phyloP scores from a whole-genome alignment of 495 filamentous ascomycete genomes.

The Aspergillus biplanus region DNA sequence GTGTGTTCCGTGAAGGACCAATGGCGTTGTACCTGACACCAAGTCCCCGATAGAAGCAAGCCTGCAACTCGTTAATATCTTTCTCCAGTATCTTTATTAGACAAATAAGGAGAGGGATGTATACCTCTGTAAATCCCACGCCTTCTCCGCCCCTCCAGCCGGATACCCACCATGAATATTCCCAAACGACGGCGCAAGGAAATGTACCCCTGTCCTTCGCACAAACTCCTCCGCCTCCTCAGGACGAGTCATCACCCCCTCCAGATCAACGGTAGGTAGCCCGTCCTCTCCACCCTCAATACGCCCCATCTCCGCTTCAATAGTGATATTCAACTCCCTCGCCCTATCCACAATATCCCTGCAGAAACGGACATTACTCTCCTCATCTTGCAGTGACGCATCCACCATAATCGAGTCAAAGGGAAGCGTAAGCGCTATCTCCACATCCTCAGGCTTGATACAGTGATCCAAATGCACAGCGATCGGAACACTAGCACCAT shows the following conservation, averaged over 20 bases:
- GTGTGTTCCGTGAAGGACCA: constrained; percentile 75
- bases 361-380: constrained; percentile 68
- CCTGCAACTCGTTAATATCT: constrained; percentile 1
- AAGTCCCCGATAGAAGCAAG: constrained; percentile 18
- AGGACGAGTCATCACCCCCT: constrained; percentile 66
- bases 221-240: constrained; percentile 69
- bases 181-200: constrained; percentile 73
- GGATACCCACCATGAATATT: constrained; percentile 74
- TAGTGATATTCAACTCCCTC: constrained; percentile 64
- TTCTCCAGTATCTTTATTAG: background rate
- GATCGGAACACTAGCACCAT: constrained; percentile 62
- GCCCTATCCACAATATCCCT: constrained; percentile 63
- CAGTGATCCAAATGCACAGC: constrained; percentile 69
- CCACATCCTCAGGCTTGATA: constrained; percentile 60
- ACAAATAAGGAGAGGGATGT: background rate
- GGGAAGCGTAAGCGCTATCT: constrained; percentile 55
- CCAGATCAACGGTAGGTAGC: constrained; percentile 65
- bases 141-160: constrained; percentile 55
- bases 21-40: constrained; percentile 47
- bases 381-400: constrained; percentile 70
- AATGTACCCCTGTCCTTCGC: constrained; percentile 65
- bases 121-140: constrained; percentile 61
- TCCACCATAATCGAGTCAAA: constrained; percentile 75
- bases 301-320: constrained; percentile 70
- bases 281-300: constrained; percentile 60